Evolutionary conservation across 2,329 filamentous ascomycete species (phyloP).

Genomic region (Fusarium pseudoanthophilum): DNA sequence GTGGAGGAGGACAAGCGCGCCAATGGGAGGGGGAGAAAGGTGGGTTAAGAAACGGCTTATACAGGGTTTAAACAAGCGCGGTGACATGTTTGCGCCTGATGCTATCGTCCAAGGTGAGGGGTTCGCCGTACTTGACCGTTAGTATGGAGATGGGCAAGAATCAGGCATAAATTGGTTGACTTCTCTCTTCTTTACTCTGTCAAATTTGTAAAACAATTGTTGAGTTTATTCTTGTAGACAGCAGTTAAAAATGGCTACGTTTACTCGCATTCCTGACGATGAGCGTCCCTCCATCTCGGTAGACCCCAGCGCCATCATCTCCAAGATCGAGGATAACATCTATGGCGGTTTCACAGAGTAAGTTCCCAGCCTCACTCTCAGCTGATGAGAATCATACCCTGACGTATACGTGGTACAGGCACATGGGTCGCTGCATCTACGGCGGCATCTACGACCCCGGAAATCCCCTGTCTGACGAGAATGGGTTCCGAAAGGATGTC

Average conservation of each 20-base stretch:
- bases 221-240: background rate
- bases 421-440: conserved; percentile 91
- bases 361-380: conserved; percentile 41
- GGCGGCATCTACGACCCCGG: conserved; percentile 85
- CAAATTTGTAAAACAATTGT: background rate
- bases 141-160: background rate
- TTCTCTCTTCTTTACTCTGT: background rate
- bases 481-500: conserved; percentile 84
- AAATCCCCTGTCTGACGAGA: conserved; percentile 76
- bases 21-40: background rate
- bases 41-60: background rate
- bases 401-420: conserved; percentile 57
- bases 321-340: conserved; percentile 81
- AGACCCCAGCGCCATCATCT: conserved; percentile 71
- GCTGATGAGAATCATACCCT: background rate
- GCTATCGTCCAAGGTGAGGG: background rate
- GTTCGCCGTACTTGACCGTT: conserved; percentile 8
- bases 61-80: background rate
- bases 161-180: conserved; percentile 1
- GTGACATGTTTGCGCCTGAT: background rate
- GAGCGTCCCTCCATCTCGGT: conserved; percentile 73
- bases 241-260: conserved; percentile 71
- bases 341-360: conserved; percentile 89
- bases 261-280: conserved; percentile 72
- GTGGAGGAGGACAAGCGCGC: background rate